A percentile compares a stretch with the other conserved stretches of the same genome.
Conservation (phyloP, 2,329 filamentous ascomycete species). For the Mollisiaceae sp. region DNA sequence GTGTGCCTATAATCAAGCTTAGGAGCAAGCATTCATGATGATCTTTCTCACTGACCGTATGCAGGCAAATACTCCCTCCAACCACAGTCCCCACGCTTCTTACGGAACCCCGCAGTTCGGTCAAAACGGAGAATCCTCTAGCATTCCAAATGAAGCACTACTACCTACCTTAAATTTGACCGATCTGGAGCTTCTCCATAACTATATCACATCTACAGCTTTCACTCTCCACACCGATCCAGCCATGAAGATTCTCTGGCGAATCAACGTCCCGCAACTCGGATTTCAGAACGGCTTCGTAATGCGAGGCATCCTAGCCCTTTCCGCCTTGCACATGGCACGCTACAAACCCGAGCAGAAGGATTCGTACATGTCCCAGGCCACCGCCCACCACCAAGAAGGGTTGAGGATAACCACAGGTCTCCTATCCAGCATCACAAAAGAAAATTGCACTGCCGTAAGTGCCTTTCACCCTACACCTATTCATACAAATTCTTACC, state of each 20-base stretch:
- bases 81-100: slow-evolving; percentile 12
- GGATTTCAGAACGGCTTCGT: slow-evolving; percentile 54
- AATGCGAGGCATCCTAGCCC: slow-evolving; percentile 53
- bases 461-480: not conserved
- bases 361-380: slow-evolving; percentile 48
- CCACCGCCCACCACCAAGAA: slow-evolving; percentile 45
- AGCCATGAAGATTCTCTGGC: slow-evolving; percentile 52
- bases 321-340: slow-evolving; percentile 56
- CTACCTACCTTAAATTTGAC: slow-evolving; percentile 44
- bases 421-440: slow-evolving; percentile 42
- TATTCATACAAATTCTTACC: not conserved
- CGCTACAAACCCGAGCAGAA: slow-evolving; percentile 46
- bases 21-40: no score
- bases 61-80: slow-evolving; percentile 8
- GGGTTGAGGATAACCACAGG: slow-evolving; percentile 41
- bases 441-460: slow-evolving; percentile 43
- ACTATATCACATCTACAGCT: slow-evolving; percentile 55
- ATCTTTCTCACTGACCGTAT: not conserved
- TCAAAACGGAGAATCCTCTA: not conserved
- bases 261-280: slow-evolving; percentile 51
- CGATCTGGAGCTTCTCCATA: slow-evolving; percentile 59
- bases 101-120: slow-evolving; percentile 7
- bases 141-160: not conserved
- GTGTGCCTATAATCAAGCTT: no score
- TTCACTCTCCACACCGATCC: slow-evolving; percentile 52